A percentile compares a stretch with the other conserved stretches of the same genome.
Conservation (phyloP, 805 yeast genomes). For the Candida gorgasii region DNA sequence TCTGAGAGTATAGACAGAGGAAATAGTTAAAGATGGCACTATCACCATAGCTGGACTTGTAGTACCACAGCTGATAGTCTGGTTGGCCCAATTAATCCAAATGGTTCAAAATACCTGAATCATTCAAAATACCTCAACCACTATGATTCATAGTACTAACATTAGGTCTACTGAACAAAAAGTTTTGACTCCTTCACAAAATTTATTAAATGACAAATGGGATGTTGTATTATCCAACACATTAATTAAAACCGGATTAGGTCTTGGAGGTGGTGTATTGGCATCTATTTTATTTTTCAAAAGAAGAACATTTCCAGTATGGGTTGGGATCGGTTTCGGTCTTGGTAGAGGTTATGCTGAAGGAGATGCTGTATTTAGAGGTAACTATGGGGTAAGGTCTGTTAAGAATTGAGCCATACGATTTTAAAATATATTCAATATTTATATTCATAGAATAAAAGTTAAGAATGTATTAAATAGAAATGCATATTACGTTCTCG, state of each 20-base stretch:
- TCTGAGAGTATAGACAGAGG: background rate
- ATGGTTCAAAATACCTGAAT: background rate
- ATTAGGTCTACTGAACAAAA: conserved; percentile 31
- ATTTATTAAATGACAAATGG: conserved; percentile 77
- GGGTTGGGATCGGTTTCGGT: conserved; percentile 97
- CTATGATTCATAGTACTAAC: too few relatives aligned
- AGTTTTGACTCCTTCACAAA: conserved; percentile 50
- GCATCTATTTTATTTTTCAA: conserved; percentile 87
- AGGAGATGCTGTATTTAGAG: conserved; percentile 95
- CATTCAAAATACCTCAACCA: too few relatives aligned
- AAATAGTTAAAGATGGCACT: background rate
- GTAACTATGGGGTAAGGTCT: conserved; percentile 66
- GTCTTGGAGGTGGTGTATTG: conserved; percentile 94
- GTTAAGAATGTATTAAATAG: conserved; percentile 8
- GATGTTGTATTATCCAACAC: conserved; percentile 94
- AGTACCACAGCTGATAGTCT: too few relatives aligned
- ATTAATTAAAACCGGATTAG: conserved; percentile 91
- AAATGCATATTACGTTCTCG: conserved; percentile 7
- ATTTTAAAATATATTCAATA: background rate
- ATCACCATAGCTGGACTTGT: too few relatives aligned
- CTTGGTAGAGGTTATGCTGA: conserved; percentile 97
- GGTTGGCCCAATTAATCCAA: too few relatives aligned
- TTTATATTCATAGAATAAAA: conserved; percentile 7
- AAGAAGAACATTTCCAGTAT: conserved; percentile 96
- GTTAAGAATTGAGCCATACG: conserved; percentile 1